Evolutionary conservation across 225 moss, liverwort and hornwort species (phyloP), one percentile per base, ranked within the genome.

Genomic region (Pseudoscleropodium purum): DNA sequence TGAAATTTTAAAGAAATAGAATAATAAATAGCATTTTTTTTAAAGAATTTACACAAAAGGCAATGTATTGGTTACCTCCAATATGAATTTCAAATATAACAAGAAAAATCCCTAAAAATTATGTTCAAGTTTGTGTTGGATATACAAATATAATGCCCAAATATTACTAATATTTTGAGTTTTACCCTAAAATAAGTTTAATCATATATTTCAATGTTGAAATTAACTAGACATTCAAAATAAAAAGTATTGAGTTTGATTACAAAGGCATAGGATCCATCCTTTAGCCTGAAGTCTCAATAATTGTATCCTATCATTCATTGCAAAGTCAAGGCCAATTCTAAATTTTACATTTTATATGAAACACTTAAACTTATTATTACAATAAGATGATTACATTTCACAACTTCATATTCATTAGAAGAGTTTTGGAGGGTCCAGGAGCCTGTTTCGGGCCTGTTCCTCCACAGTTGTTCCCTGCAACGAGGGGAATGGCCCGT

Each of bases 71-170:
- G 17, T 45, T 5, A 43, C 29, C 6, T 45, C 3, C 3, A 45
- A 27, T 43, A 43, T 16, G 7, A 47, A 39, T 31, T 75, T 75
- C 30, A 47, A 18, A 4, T 30, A 31, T 47, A 47, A 30, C 0
- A 0, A 45, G 3, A 18, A 17, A 74, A 74, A 29, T 45, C 4
- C 25, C 6, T 25, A 47, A 47, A 5, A 30, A 2, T 75, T 30
- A 18, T 47, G 4, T 6, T 75, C 2, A 75, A 75, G 4, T 47
- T 45, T 75, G 6, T 47, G 4, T 19, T 18, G 18, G 4, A 4
- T 6, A 6, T 3, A 0, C 30, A 75, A 47, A 3, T 10, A 18
- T 11, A 3, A 30, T 0, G 1, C 10, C 30, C 6, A 31, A 31
- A 19, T 0, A 19, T 2, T 49, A 49, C 6, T 19, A 12, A 9